Percentiles rank a stretch among this genome's conserved stretches.
These are phyloP conservation scores for Neodidymelliopsis sp. DNA, from an alignment of 2,329 filamentous ascomycete species.

Conservation along the genomic window DNA sequence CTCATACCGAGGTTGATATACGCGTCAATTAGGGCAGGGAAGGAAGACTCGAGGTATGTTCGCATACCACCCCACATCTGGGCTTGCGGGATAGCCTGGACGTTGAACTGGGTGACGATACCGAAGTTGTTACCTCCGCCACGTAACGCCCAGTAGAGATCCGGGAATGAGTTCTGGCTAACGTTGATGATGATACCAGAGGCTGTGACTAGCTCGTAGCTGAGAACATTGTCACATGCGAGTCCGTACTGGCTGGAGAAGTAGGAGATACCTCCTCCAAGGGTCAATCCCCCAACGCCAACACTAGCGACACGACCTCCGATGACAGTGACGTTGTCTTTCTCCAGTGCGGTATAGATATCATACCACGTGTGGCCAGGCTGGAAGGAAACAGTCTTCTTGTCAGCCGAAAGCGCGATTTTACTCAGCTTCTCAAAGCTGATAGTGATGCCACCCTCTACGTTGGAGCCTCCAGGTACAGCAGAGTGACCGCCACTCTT, in stretches of 20 bases:
- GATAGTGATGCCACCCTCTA: conserved; percentile 54
- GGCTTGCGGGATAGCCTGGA: conserved; percentile 29
- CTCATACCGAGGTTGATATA: conserved; percentile 38
- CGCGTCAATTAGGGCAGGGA: conserved; percentile 30
- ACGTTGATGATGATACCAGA: conserved; percentile 28
- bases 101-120: conserved; percentile 41
- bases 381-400: conserved; percentile 37
- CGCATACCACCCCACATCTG: conserved; percentile 40
- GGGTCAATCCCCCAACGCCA: conserved; percentile 33
- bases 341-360: conserved; percentile 41
- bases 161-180: conserved; percentile 38
- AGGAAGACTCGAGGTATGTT: conserved; percentile 18
- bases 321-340: conserved; percentile 28
- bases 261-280: conserved; percentile 40
- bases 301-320: conserved; percentile 36
- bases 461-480: conserved; percentile 52
- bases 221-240: conserved; percentile 44
- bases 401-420: conserved; percentile 35
- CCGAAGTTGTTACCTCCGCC: conserved; percentile 49
- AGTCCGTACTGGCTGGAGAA: conserved; percentile 34
- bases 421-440: conserved; percentile 47
- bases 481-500: conserved; percentile 55
- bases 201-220: conserved; percentile 43
- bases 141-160: conserved; percentile 51
- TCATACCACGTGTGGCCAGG: conserved; percentile 48